Evolutionary conservation across 208 protist species (phyloP), one percentile per base, ranked within the genome.

Genomic region (Lotmaria passim): DNA sequence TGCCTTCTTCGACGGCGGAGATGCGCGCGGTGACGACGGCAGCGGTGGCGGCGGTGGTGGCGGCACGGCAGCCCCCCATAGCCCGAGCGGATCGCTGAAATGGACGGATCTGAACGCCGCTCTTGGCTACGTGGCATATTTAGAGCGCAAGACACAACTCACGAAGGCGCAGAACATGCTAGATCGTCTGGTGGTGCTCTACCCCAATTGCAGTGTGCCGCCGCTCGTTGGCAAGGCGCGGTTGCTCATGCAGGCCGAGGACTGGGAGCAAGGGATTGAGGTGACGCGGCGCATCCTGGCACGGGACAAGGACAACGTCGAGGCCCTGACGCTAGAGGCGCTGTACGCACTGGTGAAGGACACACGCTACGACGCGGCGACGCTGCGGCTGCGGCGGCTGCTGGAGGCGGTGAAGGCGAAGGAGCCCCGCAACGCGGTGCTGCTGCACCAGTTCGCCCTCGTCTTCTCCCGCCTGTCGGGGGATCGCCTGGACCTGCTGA

Each of bases 201-300:
- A 91, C 58, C 88, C 88, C 7, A 79, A 60, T 50, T 90, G 87
- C 55, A 85, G 78, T 11, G 74, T 89, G 14, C 83, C 86, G 2
- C 71, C 71, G 21, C 78, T 95, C 33, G 78, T 93, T n/a, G 75
- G 84, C 23, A 96, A 97, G 74, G 86, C 89, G 19, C 85, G 82
- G 5, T 73, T 97, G 52, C 81, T 97, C 19, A 88, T 98, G 76
- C 78, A 81, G 51, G 85, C 93, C 23, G 94, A 95, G 41, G 94
- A 98, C 66, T 98, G 97, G 97, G 91, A 97, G 12, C 96, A 98
- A 74, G 84, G 85, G 14, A 63, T 83, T 2, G 94, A 98, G 55
- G 93, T 80, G 19, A 90, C 85, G 5, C 83, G 91, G 12, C 87
- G 93, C 46, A 86, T 98, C 24, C 74, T 97, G 12, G 64, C 74